Evolutionary conservation across 1,139 yeast species (phyloP).

Genomic region (Blastobotrys buckinghamii): DNA sequence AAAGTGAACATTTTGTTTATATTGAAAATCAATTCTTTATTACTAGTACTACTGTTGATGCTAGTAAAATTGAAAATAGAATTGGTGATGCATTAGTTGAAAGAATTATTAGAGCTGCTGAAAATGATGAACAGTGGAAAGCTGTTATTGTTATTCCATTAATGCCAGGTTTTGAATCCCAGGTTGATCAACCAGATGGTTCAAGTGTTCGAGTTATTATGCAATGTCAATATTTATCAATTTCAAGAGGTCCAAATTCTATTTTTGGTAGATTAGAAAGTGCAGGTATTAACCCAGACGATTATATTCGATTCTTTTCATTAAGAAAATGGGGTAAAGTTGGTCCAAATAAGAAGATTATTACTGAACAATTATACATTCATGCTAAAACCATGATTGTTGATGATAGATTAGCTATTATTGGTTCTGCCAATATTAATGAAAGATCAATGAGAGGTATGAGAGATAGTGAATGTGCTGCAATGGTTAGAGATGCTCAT

Average conservation of each 20-base stretch:
- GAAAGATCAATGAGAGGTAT: slow-evolving; percentile 93
- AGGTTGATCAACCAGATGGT: slow-evolving; percentile 91
- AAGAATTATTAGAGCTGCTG: slow-evolving; percentile 81
- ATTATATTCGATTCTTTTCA: slow-evolving; percentile 87
- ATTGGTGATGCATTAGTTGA: slow-evolving; percentile 97
- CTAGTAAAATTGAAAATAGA: slow-evolving; percentile 76
- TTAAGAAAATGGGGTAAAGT: slow-evolving; percentile 93
- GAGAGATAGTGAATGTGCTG: slow-evolving; percentile 93
- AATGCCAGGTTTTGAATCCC: slow-evolving; percentile 97
- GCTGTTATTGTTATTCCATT: slow-evolving; percentile 89
- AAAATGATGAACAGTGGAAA: slow-evolving; percentile 74
- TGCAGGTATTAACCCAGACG: slow-evolving; percentile 76
- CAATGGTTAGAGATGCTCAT: slow-evolving; percentile 77
- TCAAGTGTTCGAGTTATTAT: slow-evolving; percentile 90
- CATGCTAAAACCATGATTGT: slow-evolving; percentile 91
- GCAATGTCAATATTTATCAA: slow-evolving; percentile 94
- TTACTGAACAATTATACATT: slow-evolving; percentile 86
- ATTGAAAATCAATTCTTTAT: slow-evolving; percentile 93
- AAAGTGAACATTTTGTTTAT: slow-evolving; percentile 88
- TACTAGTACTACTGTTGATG: slow-evolving; percentile 82
- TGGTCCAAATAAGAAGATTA: slow-evolving; percentile 67
- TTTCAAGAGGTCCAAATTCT: slow-evolving; percentile 86
- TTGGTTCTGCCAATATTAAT: slow-evolving; percentile 94
- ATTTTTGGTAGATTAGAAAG: slow-evolving; percentile 76
- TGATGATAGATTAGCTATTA: slow-evolving; percentile 90